Evolutionary conservation across 75 land plant species (phyloP), one percentile per base, ranked within the genome.

Genomic region (Cunninghamia lanceolata): DNA sequence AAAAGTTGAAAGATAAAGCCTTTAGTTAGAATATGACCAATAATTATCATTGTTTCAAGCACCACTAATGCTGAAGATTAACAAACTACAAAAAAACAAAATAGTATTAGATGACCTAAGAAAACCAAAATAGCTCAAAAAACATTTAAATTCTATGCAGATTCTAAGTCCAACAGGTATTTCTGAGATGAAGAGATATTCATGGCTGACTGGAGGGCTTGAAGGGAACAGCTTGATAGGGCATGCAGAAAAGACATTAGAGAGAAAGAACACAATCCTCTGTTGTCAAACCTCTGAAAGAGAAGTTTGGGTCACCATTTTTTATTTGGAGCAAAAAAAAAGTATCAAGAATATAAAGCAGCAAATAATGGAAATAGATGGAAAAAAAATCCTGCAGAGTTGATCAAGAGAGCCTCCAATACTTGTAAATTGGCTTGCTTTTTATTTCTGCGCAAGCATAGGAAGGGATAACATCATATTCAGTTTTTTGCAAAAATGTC

Each of bases 1-100:
- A 50, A 83, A n/a, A 38, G 25, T 80, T 30, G 34, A 45, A 45
- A 43, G 82, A 88, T 46, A 87, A 25, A 85, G 35, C 1, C 11
- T 28, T 7, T 21, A n/a, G n/a, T 43, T 36, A 87, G 34, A 77
- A 17, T 82, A 88, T 80, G 25, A 88, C 52, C 21, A 86, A 59
- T 43, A 9, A 21, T 86, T 4, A 42, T 30, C 38, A 84, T n/a
- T 45, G 73, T 38, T 53, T n/a, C 39, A 83, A 21, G 34, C 15
- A 47, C 28, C 53, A 36, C 39, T 53, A 6, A 83, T 83, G 45
- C 82, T 80, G 4, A 43, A 80, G 40, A 11, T 47, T 80, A 80
- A 43, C 46, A 80, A 80, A 79, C 10, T 7, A 35, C 8, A 39
- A 19, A 77, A 40, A 40, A 40, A 40, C 17, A 77, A 28, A 80